Evolutionary conservation across 148 eudicot genomes (phyloP).

Genomic region (Nepenthes gracilis): DNA sequence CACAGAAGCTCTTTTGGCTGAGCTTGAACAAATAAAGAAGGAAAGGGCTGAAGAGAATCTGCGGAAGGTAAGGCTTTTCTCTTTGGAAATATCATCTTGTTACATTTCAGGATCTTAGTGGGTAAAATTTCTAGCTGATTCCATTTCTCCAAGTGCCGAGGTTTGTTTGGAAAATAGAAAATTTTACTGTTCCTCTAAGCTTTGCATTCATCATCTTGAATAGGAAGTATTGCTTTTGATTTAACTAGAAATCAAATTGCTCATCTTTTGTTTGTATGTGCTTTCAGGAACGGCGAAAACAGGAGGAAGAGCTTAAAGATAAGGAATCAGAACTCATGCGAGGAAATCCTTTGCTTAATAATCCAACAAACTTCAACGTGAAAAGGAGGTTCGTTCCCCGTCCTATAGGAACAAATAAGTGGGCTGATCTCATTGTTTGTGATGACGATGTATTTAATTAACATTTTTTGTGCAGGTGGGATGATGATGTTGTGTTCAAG

Average conservation of each 20-base stretch:
- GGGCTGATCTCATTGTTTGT: neutral
- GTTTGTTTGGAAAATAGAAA: no score
- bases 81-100: neutral
- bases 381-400: slow-evolving; percentile 62
- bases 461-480: slow-evolving; percentile 58
- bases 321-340: slow-evolving; percentile 88
- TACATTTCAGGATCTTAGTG: neutral
- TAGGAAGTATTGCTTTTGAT: neutral
- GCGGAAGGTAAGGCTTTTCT: slow-evolving; percentile 41
- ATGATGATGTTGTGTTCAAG: slow-evolving; percentile 98
- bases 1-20: slow-evolving; percentile 87
- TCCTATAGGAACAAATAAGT: neutral
- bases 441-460: neutral
- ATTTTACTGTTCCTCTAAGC: no score
- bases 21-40: slow-evolving; percentile 81
- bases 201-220: no score
- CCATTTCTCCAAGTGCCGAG: no score
- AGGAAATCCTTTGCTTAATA: slow-evolving; percentile 82
- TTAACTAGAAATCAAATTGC: neutral
- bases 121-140: neutral
- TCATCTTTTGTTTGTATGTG: neutral
- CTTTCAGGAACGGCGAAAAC: slow-evolving; percentile 54
- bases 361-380: slow-evolving; percentile 72
- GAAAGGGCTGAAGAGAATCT: slow-evolving; percentile 91
- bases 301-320: slow-evolving; percentile 74